Evolutionary conservation across 2,329 filamentous ascomycete genomes (phyloP).

Genomic region (Torrubiellomyces zombiae): DNA sequence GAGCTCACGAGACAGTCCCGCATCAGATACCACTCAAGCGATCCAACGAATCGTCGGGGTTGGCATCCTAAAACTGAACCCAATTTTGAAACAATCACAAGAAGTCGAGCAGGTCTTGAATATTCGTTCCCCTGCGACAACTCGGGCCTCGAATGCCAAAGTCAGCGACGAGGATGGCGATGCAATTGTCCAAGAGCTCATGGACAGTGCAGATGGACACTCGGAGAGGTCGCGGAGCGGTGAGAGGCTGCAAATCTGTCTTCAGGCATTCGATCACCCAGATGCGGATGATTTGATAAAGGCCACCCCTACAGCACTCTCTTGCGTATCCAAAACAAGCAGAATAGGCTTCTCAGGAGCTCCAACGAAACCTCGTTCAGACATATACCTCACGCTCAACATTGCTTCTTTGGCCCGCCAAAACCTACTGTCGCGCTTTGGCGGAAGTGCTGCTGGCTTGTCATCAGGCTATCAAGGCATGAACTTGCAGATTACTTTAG

Average conservation of each 20-base stretch:
- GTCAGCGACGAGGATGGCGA: slow-evolving; percentile 53
- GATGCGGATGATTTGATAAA: slow-evolving; percentile 72
- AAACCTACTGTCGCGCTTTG: slow-evolving; percentile 46
- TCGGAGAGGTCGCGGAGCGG: slow-evolving; percentile 58
- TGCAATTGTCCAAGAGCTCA: slow-evolving; percentile 53
- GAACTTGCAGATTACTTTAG: slow-evolving; percentile 76
- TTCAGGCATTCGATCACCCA: slow-evolving; percentile 60
- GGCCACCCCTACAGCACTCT: slow-evolving; percentile 72
- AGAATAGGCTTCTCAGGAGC: slow-evolving; percentile 92
- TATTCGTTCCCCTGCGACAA: slow-evolving; percentile 53
- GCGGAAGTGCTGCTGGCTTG: slow-evolving; percentile 59
- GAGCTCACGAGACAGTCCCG: slow-evolving; percentile 34
- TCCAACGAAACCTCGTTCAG: slow-evolving; percentile 72
- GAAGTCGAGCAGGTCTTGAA: slow-evolving; percentile 61
- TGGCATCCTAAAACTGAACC: slow-evolving; percentile 60
- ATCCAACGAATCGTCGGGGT: slow-evolving; percentile 51
- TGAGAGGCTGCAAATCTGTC: slow-evolving; percentile 62
- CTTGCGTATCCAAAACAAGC: slow-evolving; percentile 62
- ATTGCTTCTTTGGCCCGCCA: slow-evolving; percentile 67
- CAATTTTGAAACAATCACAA: slow-evolving; percentile 52
- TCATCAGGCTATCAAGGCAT: slow-evolving; percentile 43
- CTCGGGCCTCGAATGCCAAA: slow-evolving; percentile 36
- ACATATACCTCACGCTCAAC: slow-evolving; percentile 82
- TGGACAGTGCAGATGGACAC: slow-evolving; percentile 54
- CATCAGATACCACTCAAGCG: slow-evolving; percentile 10